Evolutionary conservation across 2,329 filamentous ascomycete species (phyloP).

Genomic region (Pyricularia pennisetigena): DNA sequence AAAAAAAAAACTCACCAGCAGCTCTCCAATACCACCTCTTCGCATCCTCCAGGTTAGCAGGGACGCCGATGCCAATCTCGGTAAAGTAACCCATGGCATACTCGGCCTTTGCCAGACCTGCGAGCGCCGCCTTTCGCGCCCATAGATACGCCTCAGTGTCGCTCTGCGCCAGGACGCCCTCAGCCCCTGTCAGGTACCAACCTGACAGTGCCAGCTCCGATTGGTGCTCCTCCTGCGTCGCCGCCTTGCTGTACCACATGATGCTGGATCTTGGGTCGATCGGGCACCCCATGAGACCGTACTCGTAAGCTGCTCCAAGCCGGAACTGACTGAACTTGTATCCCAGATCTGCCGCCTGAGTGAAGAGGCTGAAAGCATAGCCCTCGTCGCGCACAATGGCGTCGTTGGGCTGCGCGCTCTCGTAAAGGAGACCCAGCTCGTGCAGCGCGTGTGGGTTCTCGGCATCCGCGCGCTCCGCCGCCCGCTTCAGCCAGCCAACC

Average conservation of each 20-base stretch:
- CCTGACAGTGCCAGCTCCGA: constrained; percentile 75
- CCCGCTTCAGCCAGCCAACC: constrained; percentile 84
- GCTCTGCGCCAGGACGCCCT: constrained; percentile 80
- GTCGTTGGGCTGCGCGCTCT: constrained; percentile 56
- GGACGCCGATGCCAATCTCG: constrained; percentile 84
- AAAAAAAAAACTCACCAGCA: constrained; percentile 63
- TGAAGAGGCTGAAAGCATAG: constrained; percentile 75
- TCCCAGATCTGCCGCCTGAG: constrained; percentile 75
- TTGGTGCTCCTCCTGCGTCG: constrained; percentile 89
- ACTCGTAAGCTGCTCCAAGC: constrained; percentile 81
- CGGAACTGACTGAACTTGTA: constrained; percentile 95
- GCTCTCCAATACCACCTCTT: constrained; percentile 98
- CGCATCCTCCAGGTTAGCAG: constrained; percentile 82
- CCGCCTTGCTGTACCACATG: constrained; percentile 87
- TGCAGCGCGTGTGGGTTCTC: constrained; percentile 95
- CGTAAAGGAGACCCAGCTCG: constrained; percentile 64
- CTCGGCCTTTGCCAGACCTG: constrained; percentile 84
- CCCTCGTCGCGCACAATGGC: constrained; percentile 70
- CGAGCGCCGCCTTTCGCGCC: constrained; percentile 85
- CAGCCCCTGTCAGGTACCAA: constrained; percentile 92
- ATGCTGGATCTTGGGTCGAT: constrained; percentile 82
- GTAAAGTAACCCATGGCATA: constrained; percentile 98
- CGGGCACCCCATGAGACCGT: constrained; percentile 71
- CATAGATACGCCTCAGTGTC: constrained; percentile 96
- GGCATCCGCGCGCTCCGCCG: constrained; percentile 74